Base-by-base conservation (phyloP, 208 protist genomes). In the Herpetomonas muscarum region DNA sequence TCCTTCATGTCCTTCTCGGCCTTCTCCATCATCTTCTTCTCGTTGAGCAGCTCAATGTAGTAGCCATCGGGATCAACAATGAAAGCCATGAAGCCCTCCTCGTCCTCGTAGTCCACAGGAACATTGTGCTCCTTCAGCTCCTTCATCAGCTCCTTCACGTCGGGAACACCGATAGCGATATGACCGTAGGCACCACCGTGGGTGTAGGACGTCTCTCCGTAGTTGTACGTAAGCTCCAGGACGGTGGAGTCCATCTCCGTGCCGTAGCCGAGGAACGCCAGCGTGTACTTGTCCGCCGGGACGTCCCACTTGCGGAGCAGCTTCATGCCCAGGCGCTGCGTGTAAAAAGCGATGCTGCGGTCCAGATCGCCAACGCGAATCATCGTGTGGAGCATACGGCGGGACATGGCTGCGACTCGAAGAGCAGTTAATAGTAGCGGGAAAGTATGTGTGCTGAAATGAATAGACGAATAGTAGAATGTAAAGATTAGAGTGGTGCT, bases 161-260 rank as follows among this genome's bases (percentile, higher is more conserved):
- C 77, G 12, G 86, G 74, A 21, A 94, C 84, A 28, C 84, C 87
- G 55, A 94, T 90, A 22, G 82, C 79, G 30, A 92, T 89, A 55
- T 92, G 85, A 9, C 85, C 88, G 55, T 91, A 92, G 0, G 82
- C 81, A 10, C 70, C 84, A 7, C 66, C 81, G 55, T 94, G 84
- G 19, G 70, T 74, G 70, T 92, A 92, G 6, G 59, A 68, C 12
- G 62, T 76, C 24, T 80, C 59, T 28, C 82, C 88, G 57, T 89
- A 91, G 74, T 94, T 94, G 70, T 92, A 89, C 17, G 88, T 94
- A 45, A 94, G 70, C 68, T 90, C 82, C 28, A 94, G 70, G 47
- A 93, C 86, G 0, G 82, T 85, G 17, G 67, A 62, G 36, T 86
- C 70, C 41, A 64, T 55, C 61, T 90, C 84, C 3, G 75, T 85